Base-by-base conservation (phyloP, 2,329 filamentous ascomycete genomes). In the Alternaria metachromatica region DNA sequence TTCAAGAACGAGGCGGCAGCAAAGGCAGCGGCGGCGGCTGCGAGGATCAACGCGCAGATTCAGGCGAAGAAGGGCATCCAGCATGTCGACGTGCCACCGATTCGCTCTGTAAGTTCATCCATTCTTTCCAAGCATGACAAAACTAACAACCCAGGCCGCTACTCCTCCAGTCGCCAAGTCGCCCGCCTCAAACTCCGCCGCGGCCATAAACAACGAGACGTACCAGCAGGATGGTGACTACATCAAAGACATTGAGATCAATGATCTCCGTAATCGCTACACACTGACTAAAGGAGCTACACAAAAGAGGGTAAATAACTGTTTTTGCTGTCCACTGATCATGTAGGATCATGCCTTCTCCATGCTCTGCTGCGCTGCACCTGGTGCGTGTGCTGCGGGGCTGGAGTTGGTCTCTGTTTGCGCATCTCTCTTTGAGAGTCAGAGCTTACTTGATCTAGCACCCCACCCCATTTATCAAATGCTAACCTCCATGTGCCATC, bases 281-380 rank as follows among this genome's bases (percentile, higher is more conserved):
- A 91, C 94, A 80, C 87, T 99, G 84, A 99, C 95, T 69, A 98
- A 97, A 86, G 94, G 94, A 77, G 92, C 93, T 75, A 97, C 94
- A 71, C 96, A 98, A 87, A 97, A 97, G 89, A 97, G 96, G 95
- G 96, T 99, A 97, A 97, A 91, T 94, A 90, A 91, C 94, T 90
- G 70, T 68, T 87, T 88, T 87, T 87, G 85, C 85, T 82, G 81
- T 83, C 84, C 85, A 88, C 90, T 92, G 89, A 92, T 92, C 81
- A 73, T 80, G 80, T 80, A 82, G 84, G 84, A 80, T 75, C 76
- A 77, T 74, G 72, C 74, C 77, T 75, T 76, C 66, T 78, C 76
- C 71, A 68, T 68, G 66, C 21, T 28, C 58, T 56, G 73, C 61
- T 65, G 61, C 56, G 54, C 64, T 63, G 69, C 72, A 18, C 67